These are phyloP conservation scores for Skeletonema costatum DNA, from an alignment of 108 stramenopile genomes.

Conservation along the genomic window DNA sequence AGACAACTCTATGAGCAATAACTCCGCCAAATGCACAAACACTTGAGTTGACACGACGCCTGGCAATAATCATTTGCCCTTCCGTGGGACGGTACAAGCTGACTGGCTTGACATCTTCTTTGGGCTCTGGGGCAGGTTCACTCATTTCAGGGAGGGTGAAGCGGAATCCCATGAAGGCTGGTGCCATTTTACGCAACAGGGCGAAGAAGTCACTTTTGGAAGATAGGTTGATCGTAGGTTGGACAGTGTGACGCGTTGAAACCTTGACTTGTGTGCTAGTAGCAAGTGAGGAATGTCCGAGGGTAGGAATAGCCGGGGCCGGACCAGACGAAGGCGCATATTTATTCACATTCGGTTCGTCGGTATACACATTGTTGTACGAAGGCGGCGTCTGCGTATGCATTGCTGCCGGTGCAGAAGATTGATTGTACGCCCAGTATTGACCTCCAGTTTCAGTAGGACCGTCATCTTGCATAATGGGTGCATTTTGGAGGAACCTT, in stretches of 20 bases:
- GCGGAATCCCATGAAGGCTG: constrained; percentile 27
- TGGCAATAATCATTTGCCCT: constrained; percentile 26
- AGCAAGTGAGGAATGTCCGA: background rate
- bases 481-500: background rate
- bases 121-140: background rate
- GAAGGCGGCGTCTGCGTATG: background rate
- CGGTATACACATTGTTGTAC: background rate
- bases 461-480: background rate
- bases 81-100: constrained; percentile 14
- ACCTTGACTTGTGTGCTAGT: constrained; percentile 29
- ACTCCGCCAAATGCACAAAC: constrained; percentile 47
- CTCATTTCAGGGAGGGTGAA: constrained; percentile 33
- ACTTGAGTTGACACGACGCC: constrained; percentile 32
- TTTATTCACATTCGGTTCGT: background rate
- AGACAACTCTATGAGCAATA: constrained; percentile 19
- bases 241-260: constrained; percentile 8
- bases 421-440: constrained; percentile 1
- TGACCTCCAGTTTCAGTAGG: background rate
- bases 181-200: constrained; percentile 23
- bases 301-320: background rate
- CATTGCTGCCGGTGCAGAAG: background rate
- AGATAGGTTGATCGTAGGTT: constrained; percentile 16
- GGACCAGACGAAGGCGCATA: background rate
- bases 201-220: constrained; percentile 23
- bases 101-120: background rate